phyloP scores from a whole-genome alignment of 2,329 filamentous ascomycete species.

The Onygenales sp. region DNA sequence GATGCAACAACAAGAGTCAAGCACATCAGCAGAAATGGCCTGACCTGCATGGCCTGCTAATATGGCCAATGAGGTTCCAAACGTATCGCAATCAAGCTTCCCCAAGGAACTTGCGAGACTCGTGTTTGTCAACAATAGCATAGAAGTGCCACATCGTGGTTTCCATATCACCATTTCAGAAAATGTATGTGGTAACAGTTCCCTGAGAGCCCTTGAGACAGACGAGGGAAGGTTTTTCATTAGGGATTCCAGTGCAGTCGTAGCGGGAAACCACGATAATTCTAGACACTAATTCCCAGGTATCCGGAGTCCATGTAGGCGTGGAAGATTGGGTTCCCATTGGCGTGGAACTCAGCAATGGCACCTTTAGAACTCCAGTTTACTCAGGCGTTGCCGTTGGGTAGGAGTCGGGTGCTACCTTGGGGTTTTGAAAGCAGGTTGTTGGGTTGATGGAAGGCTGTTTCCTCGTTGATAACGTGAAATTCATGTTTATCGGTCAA shows the following conservation, averaged over 20 bases:
- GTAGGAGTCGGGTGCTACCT: constrained; percentile 45
- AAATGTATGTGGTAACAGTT: constrained; percentile 41
- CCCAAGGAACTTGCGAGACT: constrained; percentile 19
- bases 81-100: constrained; percentile 17
- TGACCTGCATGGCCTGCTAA: constrained; percentile 18
- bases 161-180: constrained; percentile 46
- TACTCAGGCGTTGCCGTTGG: constrained; percentile 45
- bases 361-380: constrained; percentile 47
- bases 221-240: constrained; percentile 27
- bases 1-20: constrained; percentile 18
- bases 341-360: constrained; percentile 32
- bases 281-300: constrained; percentile 21
- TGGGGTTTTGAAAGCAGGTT: constrained; percentile 42
- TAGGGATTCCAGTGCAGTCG: constrained; percentile 30
- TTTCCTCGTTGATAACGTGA: constrained; percentile 43
- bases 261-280: constrained; percentile 30
- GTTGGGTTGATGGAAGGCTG: constrained; percentile 42
- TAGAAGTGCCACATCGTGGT: constrained; percentile 43
- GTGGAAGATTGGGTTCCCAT: constrained; percentile 29
- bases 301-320: constrained; percentile 28
- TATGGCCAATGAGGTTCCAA: constrained; percentile 21
- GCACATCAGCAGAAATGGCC: constrained; percentile 32
- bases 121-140: constrained; percentile 16
- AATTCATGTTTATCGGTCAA: constrained; percentile 49
- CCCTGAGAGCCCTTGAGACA: constrained; percentile 23